Evolutionary conservation across 2,329 filamentous ascomycete genomes (phyloP).

Genomic region (Onygena corvina): DNA sequence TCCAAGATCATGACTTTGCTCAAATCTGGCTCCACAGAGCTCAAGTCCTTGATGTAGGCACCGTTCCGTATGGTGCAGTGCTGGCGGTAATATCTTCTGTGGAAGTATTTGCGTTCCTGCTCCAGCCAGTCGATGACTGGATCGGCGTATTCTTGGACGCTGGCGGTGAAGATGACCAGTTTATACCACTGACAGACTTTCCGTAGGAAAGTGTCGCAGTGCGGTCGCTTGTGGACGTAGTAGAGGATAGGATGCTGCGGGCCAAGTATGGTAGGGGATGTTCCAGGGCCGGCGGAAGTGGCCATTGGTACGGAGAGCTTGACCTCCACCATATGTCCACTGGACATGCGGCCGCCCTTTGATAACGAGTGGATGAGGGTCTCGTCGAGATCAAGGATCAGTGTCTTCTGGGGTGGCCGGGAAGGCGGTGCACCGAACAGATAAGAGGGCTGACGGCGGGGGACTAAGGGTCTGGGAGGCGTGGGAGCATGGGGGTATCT

Average conservation of each 20-base stretch:
- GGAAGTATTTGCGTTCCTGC: slow-evolving; percentile 91
- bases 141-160: slow-evolving; percentile 95
- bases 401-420: slow-evolving; percentile 64
- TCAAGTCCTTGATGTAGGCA: slow-evolving; percentile 95
- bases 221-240: slow-evolving; percentile 94
- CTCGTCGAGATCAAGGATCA: slow-evolving; percentile 92
- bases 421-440: slow-evolving; percentile 39
- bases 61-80: slow-evolving; percentile 94
- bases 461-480: slow-evolving; percentile 80
- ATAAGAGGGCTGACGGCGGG: slow-evolving; percentile 79
- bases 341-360: slow-evolving; percentile 89
- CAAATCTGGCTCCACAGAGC: slow-evolving; percentile 87
- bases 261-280: slow-evolving; percentile 47
- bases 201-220: slow-evolving; percentile 91
- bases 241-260: slow-evolving; percentile 94
- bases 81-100: slow-evolving; percentile 84
- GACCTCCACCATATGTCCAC: slow-evolving; percentile 97
- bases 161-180: slow-evolving; percentile 89
- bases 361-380: slow-evolving; percentile 97
- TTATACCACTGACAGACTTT: slow-evolving; percentile 98
- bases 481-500: slow-evolving; percentile 84
- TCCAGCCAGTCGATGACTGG: slow-evolving; percentile 98
- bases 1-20: slow-evolving; percentile 98
- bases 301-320: slow-evolving; percentile 47
- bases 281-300: slow-evolving; percentile 37